Percentiles rank a stretch among this genome's conserved stretches.
These are phyloP conservation scores for Fusarium succisae DNA, from an alignment of 2,329 filamentous ascomycete species.

Conservation along the genomic window DNA sequence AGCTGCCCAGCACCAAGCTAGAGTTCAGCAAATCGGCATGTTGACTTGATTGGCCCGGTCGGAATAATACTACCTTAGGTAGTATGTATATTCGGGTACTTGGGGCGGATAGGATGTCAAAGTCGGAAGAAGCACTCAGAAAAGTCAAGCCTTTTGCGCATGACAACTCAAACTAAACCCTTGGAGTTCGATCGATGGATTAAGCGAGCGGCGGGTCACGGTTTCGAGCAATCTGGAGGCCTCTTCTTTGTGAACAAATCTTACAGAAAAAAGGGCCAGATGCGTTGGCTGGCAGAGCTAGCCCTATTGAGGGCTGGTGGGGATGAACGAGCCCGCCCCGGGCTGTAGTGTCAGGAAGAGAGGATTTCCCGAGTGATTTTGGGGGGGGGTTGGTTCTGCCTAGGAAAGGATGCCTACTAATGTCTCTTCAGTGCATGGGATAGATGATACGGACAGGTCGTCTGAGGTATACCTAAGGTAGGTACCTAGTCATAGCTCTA, in stretches of 20 bases:
- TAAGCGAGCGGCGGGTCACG: not conserved
- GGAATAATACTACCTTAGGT: not conserved
- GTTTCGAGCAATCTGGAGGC: conserved; percentile 25
- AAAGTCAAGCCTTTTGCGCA: not conserved
- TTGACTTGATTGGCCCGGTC: not conserved
- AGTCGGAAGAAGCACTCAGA: conserved; percentile 4
- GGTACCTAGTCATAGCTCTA: too few species aligned
- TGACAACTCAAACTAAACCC: not conserved
- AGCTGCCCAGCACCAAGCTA: not conserved
- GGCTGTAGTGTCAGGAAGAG: conserved; percentile 1
- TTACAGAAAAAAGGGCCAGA: conserved; percentile 1
- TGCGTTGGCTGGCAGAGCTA: conserved; percentile 18
- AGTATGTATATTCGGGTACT: not conserved
- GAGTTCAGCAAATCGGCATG: not conserved
- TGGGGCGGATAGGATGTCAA: not conserved
- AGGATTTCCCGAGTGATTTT: conserved; percentile 13
- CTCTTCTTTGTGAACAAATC: conserved; percentile 5
- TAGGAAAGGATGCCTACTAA: not conserved
- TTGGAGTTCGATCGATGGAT: not conserved
- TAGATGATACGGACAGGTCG: not conserved
- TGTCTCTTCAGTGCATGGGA: not conserved
- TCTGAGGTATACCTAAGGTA: not conserved
- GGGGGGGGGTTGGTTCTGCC: conserved; percentile 2
- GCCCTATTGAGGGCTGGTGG: conserved; percentile 19
- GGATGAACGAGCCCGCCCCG: not conserved